These are phyloP conservation scores for Poa pratensis DNA, from an alignment of 176 grass and related monocot genomes.

Conservation along the genomic window DNA sequence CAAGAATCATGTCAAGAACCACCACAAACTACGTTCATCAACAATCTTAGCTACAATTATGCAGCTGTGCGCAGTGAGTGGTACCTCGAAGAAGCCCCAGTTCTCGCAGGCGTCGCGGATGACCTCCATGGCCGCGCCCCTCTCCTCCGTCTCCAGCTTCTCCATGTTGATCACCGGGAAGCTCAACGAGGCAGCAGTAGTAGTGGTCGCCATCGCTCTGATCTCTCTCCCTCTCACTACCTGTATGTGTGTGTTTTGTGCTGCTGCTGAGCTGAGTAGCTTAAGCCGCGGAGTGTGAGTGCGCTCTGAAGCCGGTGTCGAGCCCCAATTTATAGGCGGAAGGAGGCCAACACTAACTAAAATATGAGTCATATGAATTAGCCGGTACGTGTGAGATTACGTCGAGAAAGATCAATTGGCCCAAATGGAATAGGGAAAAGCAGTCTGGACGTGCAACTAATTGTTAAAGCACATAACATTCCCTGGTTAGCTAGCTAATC, in stretches of 20 bases:
- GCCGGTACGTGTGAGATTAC: background rate
- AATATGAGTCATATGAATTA: background rate
- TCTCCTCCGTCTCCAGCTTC: conserved; percentile 66
- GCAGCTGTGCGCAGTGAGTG: no score
- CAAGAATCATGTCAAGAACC: background rate
- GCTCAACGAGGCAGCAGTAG: background rate
- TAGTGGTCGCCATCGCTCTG: conserved; percentile 17
- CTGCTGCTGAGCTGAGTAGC: background rate
- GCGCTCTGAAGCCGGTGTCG: conserved; percentile 24
- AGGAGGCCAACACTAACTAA: background rate
- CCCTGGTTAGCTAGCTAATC: background rate
- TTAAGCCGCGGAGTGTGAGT: background rate
- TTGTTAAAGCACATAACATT: background rate
- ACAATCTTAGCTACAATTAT: no score
- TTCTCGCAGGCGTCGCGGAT: conserved; percentile 87
- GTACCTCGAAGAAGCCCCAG: conserved; percentile 99
- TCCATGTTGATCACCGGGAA: conserved; percentile 93
- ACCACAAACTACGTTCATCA: background rate
- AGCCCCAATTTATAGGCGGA: conserved; percentile 65
- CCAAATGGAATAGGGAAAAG: background rate
- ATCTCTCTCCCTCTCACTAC: conserved; percentile 1
- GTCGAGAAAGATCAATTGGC: no score
- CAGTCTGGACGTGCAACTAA: background rate
- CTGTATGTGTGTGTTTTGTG: background rate
- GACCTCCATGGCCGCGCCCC: conserved; percentile 57